These are phyloP conservation scores for Paspalum notatum DNA, from an alignment of 176 grass and related monocot species.

Conservation along the genomic window DNA sequence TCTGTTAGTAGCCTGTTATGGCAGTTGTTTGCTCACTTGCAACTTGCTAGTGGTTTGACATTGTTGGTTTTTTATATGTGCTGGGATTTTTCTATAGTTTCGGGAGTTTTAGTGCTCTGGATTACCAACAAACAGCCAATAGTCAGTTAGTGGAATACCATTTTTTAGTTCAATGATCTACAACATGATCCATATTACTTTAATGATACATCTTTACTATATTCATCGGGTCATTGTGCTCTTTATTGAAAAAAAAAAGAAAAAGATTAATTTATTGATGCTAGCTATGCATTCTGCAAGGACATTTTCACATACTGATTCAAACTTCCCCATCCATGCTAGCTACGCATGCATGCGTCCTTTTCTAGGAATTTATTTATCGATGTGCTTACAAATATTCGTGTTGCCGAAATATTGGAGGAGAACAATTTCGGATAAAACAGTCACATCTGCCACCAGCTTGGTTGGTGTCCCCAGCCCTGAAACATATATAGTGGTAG, in stretches of 20 bases:
- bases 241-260: not conserved
- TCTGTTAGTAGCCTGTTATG: not conserved
- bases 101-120: not conserved
- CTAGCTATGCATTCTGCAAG: too few species aligned
- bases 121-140: not conserved
- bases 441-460: not conserved
- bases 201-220: not conserved
- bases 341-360: not conserved
- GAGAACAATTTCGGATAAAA: not conserved
- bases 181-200: not conserved
- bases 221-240: not conserved
- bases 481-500: constrained; percentile 5
- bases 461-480: not conserved
- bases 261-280: not conserved
- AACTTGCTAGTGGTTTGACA: constrained; percentile 41
- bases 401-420: not conserved
- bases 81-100: constrained; percentile 2
- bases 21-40: not conserved
- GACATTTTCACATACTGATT: not conserved
- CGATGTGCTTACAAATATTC: not conserved
- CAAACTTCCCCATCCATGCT: not conserved
- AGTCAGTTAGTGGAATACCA: not conserved
- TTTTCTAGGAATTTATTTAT: not conserved
- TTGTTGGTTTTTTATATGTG: constrained; percentile 19
- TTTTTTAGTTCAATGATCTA: constrained; percentile 5